Evolutionary conservation across 2,329 filamentous ascomycete genomes (phyloP).

Genomic region (Hawksworthiomyces lignivorus): DNA sequence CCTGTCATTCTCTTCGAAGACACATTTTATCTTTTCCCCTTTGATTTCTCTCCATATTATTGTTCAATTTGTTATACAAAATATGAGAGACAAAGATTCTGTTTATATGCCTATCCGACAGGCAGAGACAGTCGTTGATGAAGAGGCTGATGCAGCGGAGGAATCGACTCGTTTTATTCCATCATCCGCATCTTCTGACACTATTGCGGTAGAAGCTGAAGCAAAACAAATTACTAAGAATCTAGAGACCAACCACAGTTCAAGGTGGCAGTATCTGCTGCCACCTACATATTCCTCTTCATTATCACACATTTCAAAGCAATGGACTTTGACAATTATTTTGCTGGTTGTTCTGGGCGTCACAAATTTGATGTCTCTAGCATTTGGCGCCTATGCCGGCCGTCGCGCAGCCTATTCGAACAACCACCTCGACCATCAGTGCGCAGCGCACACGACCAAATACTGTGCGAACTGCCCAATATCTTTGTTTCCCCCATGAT

Average conservation of each 20-base stretch:
- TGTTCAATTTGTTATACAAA: no score
- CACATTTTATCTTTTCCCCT: no score
- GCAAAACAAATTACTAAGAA: no score
- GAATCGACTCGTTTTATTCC: background rate
- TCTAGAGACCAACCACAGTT: no score
- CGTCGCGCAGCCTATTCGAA: background rate
- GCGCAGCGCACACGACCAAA: constrained; percentile 11
- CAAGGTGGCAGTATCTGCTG: no score
- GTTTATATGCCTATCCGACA: no score
- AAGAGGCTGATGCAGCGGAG: background rate
- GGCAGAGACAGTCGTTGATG: background rate
- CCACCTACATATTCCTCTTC: no score
- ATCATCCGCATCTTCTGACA: no score
- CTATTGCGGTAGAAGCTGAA: no score
- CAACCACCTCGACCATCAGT: constrained; percentile 8
- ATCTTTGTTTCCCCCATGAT: background rate
- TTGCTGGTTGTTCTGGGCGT: background rate
- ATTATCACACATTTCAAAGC: background rate
- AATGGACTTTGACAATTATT: background rate
- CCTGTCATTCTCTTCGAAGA: no score
- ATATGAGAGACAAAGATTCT: no score
- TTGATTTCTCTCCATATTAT: no score
- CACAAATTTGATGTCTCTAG: constrained; percentile 3
- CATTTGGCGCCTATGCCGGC: constrained; percentile 4
- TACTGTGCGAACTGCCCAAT: constrained; percentile 9